A percentile compares a stretch with the other conserved stretches of the same genome.
phyloP scores from a whole-genome alignment of 164 flowering plant genomes.

The Annona squamosa region DNA sequence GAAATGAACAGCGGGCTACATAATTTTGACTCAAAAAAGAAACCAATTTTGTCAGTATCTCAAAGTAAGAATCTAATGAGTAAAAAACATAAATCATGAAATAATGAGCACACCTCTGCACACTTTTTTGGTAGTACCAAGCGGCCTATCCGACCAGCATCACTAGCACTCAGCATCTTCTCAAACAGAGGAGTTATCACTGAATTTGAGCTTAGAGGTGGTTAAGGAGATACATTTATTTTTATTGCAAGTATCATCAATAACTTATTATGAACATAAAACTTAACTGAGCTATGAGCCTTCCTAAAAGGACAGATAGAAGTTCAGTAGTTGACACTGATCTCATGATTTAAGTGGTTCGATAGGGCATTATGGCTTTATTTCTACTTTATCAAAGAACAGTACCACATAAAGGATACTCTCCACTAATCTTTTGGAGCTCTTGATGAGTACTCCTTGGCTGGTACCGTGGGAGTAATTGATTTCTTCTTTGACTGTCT shows the following conservation, averaged over 20 bases:
- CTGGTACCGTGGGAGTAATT: conserved; percentile 73
- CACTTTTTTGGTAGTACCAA: conserved; percentile 91
- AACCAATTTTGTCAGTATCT: too few relatives aligned
- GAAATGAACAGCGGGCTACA: too few relatives aligned
- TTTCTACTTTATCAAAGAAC: conserved; percentile 1
- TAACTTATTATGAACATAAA: background rate
- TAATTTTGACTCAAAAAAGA: too few relatives aligned
- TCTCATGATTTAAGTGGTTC: background rate
- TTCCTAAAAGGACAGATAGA: background rate
- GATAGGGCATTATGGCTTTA: background rate
- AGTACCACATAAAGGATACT: conserved; percentile 50
- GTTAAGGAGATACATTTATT: conserved; percentile 36
- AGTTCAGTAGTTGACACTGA: conserved; percentile 2
- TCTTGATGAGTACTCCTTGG: conserved; percentile 75
- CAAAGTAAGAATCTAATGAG: background rate
- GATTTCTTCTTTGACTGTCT: conserved; percentile 54
- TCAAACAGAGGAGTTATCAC: conserved; percentile 78
- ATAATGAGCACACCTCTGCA: conserved; percentile 63
- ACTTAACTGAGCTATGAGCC: background rate
- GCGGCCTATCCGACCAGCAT: conserved; percentile 92
- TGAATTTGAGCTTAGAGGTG: conserved; percentile 48
- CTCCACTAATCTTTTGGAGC: conserved; percentile 67
- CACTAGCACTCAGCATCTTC: conserved; percentile 92
- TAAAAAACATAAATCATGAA: background rate
- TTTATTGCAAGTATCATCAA: background rate